Conservation (phyloP, 1,139 yeast species). For the Suhomyces taliae region DNA sequence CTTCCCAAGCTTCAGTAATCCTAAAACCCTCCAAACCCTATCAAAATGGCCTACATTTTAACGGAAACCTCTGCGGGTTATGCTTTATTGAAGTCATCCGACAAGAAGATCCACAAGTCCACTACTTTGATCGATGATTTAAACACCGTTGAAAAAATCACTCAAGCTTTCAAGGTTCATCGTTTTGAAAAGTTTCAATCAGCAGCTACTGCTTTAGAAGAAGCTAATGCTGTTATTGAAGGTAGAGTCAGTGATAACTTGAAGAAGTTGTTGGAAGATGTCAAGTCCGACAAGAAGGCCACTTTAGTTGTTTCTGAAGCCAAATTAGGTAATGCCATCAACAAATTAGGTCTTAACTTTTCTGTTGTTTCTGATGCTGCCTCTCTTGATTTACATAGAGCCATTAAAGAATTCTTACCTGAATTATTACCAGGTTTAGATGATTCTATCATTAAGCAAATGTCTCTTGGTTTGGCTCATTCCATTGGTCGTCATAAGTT, state of each 20-base stretch:
- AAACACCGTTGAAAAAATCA: conserved; percentile 79
- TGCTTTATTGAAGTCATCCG: conserved; percentile 94
- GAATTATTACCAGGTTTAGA: conserved; percentile 91
- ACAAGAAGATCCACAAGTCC: conserved; percentile 93
- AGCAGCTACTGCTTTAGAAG: conserved; percentile 96
- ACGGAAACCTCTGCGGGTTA: conserved; percentile 99
- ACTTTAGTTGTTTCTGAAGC: conserved; percentile 92
- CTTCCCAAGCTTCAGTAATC: conserved; percentile 8
- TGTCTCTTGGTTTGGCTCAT: conserved; percentile 97
- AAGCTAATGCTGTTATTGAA: conserved; percentile 87
- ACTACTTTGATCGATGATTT: conserved; percentile 72
- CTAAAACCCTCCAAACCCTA: conserved; percentile 2
- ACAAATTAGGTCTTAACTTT: conserved; percentile 86
- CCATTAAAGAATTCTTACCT: conserved; percentile 91
- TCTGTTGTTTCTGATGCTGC: conserved; percentile 94
- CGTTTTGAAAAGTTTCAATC: conserved; percentile 92
- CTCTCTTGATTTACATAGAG: conserved; percentile 90
- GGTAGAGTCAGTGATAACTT: conserved; percentile 90
- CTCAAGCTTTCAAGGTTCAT: conserved; percentile 80
- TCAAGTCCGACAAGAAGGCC: conserved; percentile 86
- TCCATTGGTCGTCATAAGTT: conserved; percentile 97
- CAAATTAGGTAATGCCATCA: conserved; percentile 93
- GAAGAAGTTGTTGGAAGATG: conserved; percentile 71
- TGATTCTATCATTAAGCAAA: conserved; percentile 80
- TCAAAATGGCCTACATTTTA: conserved; percentile 82